These are phyloP conservation scores for Suillus cothurnatus DNA, from an alignment of 768 basidiomycete genomes.

Conservation along the genomic window DNA sequence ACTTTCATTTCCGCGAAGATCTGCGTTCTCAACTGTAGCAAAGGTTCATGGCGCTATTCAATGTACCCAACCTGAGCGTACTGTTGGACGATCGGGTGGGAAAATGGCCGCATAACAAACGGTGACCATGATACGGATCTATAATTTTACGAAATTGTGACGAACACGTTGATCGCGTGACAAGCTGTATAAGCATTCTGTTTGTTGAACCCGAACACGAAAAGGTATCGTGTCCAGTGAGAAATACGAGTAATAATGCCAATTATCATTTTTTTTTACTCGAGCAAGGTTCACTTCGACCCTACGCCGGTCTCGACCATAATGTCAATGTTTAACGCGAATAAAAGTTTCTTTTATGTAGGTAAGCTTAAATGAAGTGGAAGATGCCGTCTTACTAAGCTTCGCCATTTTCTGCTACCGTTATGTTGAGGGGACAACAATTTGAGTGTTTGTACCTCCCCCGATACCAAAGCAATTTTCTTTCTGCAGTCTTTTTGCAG, in stretches of 20 bases:
- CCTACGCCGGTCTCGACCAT: neutral
- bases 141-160: neutral
- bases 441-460: slow-evolving; percentile 1
- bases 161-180: neutral
- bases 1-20: slow-evolving; percentile 2
- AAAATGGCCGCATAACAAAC: neutral
- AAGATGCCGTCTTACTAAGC: slow-evolving; percentile 36
- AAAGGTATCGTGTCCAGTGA: neutral
- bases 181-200: too few species aligned
- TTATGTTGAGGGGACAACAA: slow-evolving; percentile 21
- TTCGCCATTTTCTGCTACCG: slow-evolving; percentile 13
- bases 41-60: neutral
- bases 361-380: slow-evolving; percentile 19
- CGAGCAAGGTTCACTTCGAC: neutral
- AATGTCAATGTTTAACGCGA: too few species aligned
- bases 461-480: slow-evolving; percentile 12
- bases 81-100: neutral
- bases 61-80: neutral
- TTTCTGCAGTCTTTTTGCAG: slow-evolving; percentile 3
- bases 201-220: neutral
- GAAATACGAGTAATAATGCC: neutral
- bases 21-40: neutral
- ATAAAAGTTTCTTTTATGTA: slow-evolving; percentile 2
- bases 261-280: neutral
- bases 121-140: slow-evolving; percentile 2